phyloP scores from a whole-genome alignment of 495 filamentous ascomycete genomes.

The Trichoderma gamsii region DNA sequence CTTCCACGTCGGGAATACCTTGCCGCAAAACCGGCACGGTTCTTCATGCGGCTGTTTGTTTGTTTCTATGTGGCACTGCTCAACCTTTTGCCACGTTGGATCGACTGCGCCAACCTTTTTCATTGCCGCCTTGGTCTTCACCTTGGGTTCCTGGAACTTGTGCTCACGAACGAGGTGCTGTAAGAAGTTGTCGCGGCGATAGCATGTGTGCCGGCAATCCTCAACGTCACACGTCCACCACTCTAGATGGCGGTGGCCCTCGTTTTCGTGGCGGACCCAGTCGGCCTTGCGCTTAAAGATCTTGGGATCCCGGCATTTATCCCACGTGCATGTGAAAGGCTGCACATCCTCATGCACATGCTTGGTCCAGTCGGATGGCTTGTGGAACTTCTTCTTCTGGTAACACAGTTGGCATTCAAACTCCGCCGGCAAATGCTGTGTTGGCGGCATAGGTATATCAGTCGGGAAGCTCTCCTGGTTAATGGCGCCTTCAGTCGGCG shows the following conservation, averaged over 20 bases:
- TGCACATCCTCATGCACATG: slow-evolving; percentile 94
- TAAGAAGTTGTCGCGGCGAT: slow-evolving; percentile 90
- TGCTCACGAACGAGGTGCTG: slow-evolving; percentile 94
- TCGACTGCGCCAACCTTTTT: slow-evolving; percentile 51
- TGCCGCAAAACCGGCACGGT: slow-evolving; percentile 85
- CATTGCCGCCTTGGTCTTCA: slow-evolving; percentile 53
- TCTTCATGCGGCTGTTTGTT: slow-evolving; percentile 62
- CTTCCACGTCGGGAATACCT: slow-evolving; percentile 80
- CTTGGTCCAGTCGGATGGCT: slow-evolving; percentile 97
- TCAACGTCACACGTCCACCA: slow-evolving; percentile 83
- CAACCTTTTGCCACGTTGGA: slow-evolving; percentile 69
- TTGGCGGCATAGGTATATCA: slow-evolving; percentile 79
- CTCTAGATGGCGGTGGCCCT: slow-evolving; percentile 84
- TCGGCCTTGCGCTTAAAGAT: slow-evolving; percentile 97
- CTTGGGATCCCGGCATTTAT: slow-evolving; percentile 77
- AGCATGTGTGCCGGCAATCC: slow-evolving; percentile 81
- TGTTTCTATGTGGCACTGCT: slow-evolving; percentile 70
- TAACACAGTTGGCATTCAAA: slow-evolving; percentile 94
- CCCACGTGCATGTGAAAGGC: slow-evolving; percentile 92
- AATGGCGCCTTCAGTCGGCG: slow-evolving; percentile 59
- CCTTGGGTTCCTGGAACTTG: slow-evolving; percentile 74
- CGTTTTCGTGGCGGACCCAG: slow-evolving; percentile 95
- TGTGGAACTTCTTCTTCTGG: slow-evolving; percentile 81
- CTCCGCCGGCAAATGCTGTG: slow-evolving; percentile 70
- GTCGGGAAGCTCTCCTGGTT: slow-evolving; percentile 63